Base-by-base conservation (phyloP, 257 asterid species). In the Nicotiana paniculata region DNA sequence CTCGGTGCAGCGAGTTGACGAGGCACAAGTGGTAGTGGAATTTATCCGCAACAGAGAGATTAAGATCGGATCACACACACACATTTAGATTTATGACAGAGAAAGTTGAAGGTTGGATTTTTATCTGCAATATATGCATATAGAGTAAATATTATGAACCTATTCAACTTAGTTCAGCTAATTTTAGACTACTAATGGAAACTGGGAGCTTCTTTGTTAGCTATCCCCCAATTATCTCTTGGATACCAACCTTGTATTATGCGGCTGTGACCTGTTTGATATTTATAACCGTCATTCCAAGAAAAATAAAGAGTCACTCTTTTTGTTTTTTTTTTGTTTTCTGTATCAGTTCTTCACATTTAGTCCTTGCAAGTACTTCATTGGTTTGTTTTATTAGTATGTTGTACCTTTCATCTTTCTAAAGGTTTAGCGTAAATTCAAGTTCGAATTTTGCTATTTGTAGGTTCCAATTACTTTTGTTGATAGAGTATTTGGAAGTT, bases 391-490 rank as follows among this genome's bases (percentile, higher is more conserved):
- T 18, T 80, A 33, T 28, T 17, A 7, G 16, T 24, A 35, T 43
- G 17, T 24, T 61, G 17, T 70, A 54, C 48, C 13, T 84, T 33
- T 59, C 8, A 15, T 81, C 21, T 9, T 70, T 35, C 15, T 59
- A 21, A 68, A 69, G 70, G 35, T 16, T 10, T 69, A 2, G 21
- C n/a, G 3, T 63, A 21, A 48, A 35, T 64, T 24, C 81, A 24
- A 82, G 62, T 12, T 57, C 21, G 21, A 1, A 67, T 80, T 35
- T 59, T 5, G 32, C 9, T 81, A 54, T 84, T 59, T 68, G 16
- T 82, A 95, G 98, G 98, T 95, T 77, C 99, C 98, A 13, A 95
- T 93, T 86, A 93, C 98, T 37, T 95, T 95, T 81, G 98, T 95
- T 1, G 99, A 95, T 88, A 86, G 99, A 90, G 97, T 95, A 55